Conservation (phyloP, 768 basidiomycete species). For the Pisolithus marmoratus region DNA sequence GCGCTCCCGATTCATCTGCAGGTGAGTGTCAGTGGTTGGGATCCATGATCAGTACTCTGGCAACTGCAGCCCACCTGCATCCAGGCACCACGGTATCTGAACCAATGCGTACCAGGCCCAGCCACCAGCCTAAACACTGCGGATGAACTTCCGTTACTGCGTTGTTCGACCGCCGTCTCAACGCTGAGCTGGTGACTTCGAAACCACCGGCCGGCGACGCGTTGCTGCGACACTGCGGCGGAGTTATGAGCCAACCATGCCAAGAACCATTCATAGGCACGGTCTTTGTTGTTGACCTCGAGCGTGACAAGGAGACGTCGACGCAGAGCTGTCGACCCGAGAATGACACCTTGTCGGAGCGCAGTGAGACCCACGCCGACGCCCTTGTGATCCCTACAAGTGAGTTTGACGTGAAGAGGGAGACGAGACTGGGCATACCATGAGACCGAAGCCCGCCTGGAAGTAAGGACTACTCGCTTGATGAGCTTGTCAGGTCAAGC, state of each 20-base stretch:
- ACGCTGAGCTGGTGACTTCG: constrained; percentile 92
- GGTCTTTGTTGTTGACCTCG: constrained; percentile 95
- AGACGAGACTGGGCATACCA: constrained; percentile 51
- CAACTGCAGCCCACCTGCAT: constrained; percentile 64
- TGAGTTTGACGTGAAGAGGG: neutral
- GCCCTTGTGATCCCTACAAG: constrained; percentile 50
- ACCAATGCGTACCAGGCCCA: constrained; percentile 91
- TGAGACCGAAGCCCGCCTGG: constrained; percentile 95
- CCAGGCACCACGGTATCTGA: constrained; percentile 88
- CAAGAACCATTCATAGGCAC: constrained; percentile 94
- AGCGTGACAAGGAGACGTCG: constrained; percentile 90
- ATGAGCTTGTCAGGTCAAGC: constrained; percentile 18
- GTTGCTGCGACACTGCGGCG: constrained; percentile 23
- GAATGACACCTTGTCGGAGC: constrained; percentile 62
- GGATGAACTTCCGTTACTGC: constrained; percentile 85
- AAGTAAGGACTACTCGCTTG: constrained; percentile 87
- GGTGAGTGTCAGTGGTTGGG: constrained; percentile 1
- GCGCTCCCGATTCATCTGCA: constrained; percentile 88
- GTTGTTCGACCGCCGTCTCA: constrained; percentile 84
- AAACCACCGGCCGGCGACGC: constrained; percentile 38
- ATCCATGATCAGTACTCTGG: neutral
- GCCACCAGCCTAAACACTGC: constrained; percentile 92
- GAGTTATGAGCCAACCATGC: constrained; percentile 87
- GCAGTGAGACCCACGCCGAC: constrained; percentile 79
- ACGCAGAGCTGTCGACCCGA: constrained; percentile 71